Base-by-base conservation (phyloP, 768 basidiomycete genomes). In the Udeniomyces megalosporus region DNA sequence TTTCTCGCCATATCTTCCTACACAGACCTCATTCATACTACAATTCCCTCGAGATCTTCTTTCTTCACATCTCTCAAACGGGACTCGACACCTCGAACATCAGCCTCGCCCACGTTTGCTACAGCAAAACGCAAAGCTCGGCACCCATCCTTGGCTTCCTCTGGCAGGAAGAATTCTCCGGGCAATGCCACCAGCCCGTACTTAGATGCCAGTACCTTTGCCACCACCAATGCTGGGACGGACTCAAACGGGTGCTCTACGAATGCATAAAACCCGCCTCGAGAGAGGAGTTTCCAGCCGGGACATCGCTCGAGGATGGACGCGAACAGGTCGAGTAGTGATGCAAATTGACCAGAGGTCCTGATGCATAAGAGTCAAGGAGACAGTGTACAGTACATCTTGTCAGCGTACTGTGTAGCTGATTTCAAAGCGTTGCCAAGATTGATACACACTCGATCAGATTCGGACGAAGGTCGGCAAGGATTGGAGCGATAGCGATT, bases 231-330 rank as follows among this genome's bases (percentile, higher is more conserved):
- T 14, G 83, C 80, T 3, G 75, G 69, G 3, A 63, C 52, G 1
- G 73, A 74, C 4, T 60, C 50, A 69, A 80, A 86, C 0, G 84
- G 84, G 66, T 71, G 72, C 20, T 75, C 73, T 51, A 88, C 84
- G 68, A 84, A 92, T 4, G 85, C 85, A 67, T 81, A 91, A 72
- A 84, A 90, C 0, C 81, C 88, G 0, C 85, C 86, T 44, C 80
- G 80, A 0, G 80, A 77, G 5, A 79, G 81, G 28, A 87, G 76
- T 22, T 68, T 71, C 88, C 87, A 90, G 0, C 74, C 76, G 17
- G 66, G 4, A 74, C 74, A 2, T 67, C 24, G 0, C 80, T 47
- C 80, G 20, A 89, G 70, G 0, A 67, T 62, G 24, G 69, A 67
- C 42, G 71, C 71, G 75, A 89, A 89, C 5, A 85, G 72, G 14